Evolutionary conservation across 2,329 filamentous ascomycete genomes (phyloP).

Genomic region (Colletotrichum incanum): DNA sequence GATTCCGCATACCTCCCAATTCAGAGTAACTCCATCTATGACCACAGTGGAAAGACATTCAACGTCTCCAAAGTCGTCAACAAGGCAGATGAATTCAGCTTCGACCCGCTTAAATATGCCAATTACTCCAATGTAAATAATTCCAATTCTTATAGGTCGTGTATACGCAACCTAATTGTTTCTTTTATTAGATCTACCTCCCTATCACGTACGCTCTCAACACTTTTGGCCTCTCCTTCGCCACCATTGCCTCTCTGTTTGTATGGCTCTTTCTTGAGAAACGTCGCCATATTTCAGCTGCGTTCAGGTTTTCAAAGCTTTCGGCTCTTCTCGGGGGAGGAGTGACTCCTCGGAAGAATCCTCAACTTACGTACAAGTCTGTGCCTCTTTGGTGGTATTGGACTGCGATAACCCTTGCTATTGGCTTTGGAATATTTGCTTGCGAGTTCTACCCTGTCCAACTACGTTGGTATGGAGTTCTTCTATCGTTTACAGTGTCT

Average conservation of each 20-base stretch:
- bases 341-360: background rate
- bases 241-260: conserved; percentile 60
- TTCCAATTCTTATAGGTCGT: conserved; percentile 51
- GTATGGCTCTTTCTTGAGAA: conserved; percentile 53
- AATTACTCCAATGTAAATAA: conserved; percentile 63
- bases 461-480: conserved; percentile 52
- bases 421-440: conserved; percentile 50
- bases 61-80: conserved; percentile 65
- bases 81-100: conserved; percentile 52
- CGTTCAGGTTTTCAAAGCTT: conserved; percentile 8
- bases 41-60: conserved; percentile 66
- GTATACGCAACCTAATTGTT: conserved; percentile 18
- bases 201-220: conserved; percentile 61
- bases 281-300: conserved; percentile 45
- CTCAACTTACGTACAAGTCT: conserved; percentile 43
- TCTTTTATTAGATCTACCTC: conserved; percentile 56
- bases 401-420: conserved; percentile 39
- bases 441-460: conserved; percentile 52
- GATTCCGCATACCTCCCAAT: conserved; percentile 68
- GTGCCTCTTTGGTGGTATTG: conserved; percentile 50
- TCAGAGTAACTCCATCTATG: conserved; percentile 67
- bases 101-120: conserved; percentile 65
- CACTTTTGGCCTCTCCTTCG: conserved; percentile 68
- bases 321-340: background rate
- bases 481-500: conserved; percentile 49